phyloP scores from a whole-genome alignment of 805 yeast genomes.

The Candida sakaeoensis region DNA sequence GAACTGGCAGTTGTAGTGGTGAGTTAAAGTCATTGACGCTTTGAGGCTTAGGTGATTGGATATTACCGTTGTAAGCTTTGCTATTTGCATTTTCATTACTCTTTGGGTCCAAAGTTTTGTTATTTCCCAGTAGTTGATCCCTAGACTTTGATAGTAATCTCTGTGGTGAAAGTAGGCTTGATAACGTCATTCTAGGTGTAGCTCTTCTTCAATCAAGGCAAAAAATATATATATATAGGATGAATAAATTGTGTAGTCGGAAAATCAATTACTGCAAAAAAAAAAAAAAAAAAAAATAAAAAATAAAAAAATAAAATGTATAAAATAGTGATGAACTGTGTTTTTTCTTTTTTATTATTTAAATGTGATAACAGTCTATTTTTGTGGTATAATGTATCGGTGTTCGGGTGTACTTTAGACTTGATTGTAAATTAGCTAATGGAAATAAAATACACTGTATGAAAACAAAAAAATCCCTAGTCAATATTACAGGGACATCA shows the following conservation, averaged over 20 bases:
- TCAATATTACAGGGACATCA: background rate
- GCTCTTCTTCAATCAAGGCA: background rate
- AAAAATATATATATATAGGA: too few species aligned
- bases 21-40: slow-evolving; percentile 1
- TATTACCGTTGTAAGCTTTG: slow-evolving; percentile 3
- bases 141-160: slow-evolving; percentile 3
- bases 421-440: too few species aligned
- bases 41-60: slow-evolving; percentile 2
- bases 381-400: too few species aligned
- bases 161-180: slow-evolving; percentile 4
- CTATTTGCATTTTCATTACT: background rate
- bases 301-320: too few species aligned
- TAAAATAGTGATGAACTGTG: too few species aligned
- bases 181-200: slow-evolving; percentile 1
- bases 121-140: background rate
- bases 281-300: background rate
- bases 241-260: too few species aligned
- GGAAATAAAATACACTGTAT: too few species aligned
- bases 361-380: too few species aligned
- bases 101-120: background rate
- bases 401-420: too few species aligned
- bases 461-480: background rate
- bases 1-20: slow-evolving; percentile 1
- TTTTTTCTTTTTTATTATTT: too few species aligned
- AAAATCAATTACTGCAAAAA: too few species aligned